phyloP scores from a whole-genome alignment of 2,329 filamentous ascomycete species.

The Raffaelea ambrosiae region DNA sequence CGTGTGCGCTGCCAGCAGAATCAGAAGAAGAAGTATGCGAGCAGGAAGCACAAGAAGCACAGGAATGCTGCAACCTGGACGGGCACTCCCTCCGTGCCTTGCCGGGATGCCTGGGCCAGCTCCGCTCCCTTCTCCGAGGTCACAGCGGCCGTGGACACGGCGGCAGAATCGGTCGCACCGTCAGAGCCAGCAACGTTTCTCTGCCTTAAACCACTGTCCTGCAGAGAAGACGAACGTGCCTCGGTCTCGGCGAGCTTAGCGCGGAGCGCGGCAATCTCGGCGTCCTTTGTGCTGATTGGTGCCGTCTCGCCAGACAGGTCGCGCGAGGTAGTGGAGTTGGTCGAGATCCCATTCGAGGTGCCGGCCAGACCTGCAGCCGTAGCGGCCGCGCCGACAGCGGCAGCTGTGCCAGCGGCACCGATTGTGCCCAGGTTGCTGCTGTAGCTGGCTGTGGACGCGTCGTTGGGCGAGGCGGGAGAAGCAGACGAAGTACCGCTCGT shows the following conservation, averaged over 20 bases:
- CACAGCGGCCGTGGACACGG: constrained; percentile 28
- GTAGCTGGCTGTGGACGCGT: not conserved
- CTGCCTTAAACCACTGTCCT: constrained; percentile 69
- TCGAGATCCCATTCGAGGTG: not conserved
- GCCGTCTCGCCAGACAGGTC: not conserved
- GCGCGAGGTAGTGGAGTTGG: not conserved
- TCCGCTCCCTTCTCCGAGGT: constrained; percentile 17
- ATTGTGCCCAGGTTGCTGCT: not conserved
- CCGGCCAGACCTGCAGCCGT: not conserved
- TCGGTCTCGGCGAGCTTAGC: constrained; percentile 52
- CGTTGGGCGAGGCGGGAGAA: too few species aligned
- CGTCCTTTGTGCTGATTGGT: constrained; percentile 8
- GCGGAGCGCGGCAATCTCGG: constrained; percentile 19
- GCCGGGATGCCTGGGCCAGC: constrained; percentile 46
- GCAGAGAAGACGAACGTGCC: constrained; percentile 59
- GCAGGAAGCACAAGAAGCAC: constrained; percentile 82
- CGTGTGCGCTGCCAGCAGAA: not conserved
- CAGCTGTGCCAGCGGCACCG: constrained; percentile 2
- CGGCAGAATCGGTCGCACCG: constrained; percentile 24
- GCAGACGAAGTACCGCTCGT: too few species aligned
- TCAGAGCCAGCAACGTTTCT: constrained; percentile 46
- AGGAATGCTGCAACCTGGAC: constrained; percentile 76
- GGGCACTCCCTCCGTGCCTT: constrained; percentile 67
- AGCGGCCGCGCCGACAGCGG: constrained; percentile 9
- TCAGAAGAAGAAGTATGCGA: constrained; percentile 96